A percentile compares a stretch with the other conserved stretches of the same genome.
Evolutionary conservation across 306 rosid species (phyloP).

Genomic region (Mimosa bimucronata): DNA sequence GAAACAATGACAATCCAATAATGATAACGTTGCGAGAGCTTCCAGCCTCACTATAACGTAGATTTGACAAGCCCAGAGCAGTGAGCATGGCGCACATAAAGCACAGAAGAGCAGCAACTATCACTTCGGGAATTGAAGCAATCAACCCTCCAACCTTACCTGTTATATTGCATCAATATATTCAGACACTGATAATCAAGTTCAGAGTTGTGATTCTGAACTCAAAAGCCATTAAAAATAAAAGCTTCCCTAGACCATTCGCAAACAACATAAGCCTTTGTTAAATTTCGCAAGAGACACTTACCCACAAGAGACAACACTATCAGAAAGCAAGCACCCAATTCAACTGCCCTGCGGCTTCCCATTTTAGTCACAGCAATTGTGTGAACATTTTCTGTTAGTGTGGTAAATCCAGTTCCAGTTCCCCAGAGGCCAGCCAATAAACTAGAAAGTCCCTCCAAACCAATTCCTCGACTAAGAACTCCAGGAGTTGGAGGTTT

Average conservation of each 20-base stretch:
- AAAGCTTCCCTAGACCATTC: conserved; percentile 6
- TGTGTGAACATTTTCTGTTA: conserved; percentile 96
- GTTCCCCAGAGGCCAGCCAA: conserved; percentile 99
- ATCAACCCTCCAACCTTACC: conserved; percentile 97
- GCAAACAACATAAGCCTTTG: neutral
- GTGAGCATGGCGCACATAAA: conserved; percentile 98
- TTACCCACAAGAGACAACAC: conserved; percentile 89
- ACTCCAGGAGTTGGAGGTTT: conserved; percentile 96
- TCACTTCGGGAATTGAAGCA: conserved; percentile 95
- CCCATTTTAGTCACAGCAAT: conserved; percentile 99
- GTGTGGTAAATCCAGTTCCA: conserved; percentile 88
- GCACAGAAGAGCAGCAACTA: conserved; percentile 97
- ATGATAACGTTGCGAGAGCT: conserved; percentile 96
- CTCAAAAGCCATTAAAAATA: neutral
- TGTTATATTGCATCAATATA: conserved; percentile 29
- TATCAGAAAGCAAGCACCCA: conserved; percentile 85
- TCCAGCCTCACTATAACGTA: conserved; percentile 99
- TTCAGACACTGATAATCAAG: neutral
- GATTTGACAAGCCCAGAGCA: conserved; percentile 93
- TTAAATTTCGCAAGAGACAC: conserved; percentile 36
- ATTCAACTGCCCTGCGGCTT: conserved; percentile 94
- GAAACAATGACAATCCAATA: conserved; percentile 87
- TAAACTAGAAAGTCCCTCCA: conserved; percentile 92
- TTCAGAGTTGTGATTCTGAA: conserved; percentile 1
- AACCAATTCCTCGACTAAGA: conserved; percentile 94